Evolutionary conservation across 1,284 basidiomycete species (phyloP).

Genomic region (Acaromyces ingoldii): DNA sequence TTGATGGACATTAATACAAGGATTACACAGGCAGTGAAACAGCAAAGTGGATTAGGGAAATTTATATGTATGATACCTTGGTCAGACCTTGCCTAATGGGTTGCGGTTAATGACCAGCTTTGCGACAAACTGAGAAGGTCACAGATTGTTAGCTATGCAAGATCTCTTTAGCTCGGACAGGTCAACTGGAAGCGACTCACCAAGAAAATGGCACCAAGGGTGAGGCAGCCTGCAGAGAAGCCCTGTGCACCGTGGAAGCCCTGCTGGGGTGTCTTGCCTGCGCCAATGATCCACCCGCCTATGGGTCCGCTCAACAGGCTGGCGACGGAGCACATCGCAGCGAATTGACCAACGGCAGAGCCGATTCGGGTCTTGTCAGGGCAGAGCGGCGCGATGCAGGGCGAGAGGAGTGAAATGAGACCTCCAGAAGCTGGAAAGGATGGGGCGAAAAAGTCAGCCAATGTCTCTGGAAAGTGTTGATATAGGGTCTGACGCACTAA

Average conservation of each 20-base stretch:
- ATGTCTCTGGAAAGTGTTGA: too few species aligned
- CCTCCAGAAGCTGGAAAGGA: constrained; percentile 1
- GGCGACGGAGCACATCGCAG: neutral
- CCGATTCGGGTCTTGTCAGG: neutral
- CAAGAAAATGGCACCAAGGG: neutral
- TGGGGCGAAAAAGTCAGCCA: too few species aligned
- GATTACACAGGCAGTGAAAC: too few species aligned
- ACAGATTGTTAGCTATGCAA: neutral
- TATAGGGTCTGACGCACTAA: too few species aligned
- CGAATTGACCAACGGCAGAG: neutral
- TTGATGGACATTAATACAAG: too few species aligned
- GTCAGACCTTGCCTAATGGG: neutral
- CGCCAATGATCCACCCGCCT: neutral
- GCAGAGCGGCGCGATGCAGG: neutral
- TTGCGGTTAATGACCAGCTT: neutral
- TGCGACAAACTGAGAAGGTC: neutral
- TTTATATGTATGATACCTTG: too few species aligned
- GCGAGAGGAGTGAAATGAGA: neutral
- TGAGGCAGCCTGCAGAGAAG: neutral
- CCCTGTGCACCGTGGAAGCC: neutral
- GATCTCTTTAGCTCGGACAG: neutral
- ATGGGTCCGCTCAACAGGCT: neutral
- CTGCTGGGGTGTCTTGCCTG: neutral
- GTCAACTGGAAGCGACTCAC: neutral
- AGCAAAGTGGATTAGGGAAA: too few species aligned